Percentiles rank a stretch among this genome's conserved stretches.
Conservation (phyloP, 2,329 filamentous ascomycete genomes). For the Calcarisporium arbuscula region DNA sequence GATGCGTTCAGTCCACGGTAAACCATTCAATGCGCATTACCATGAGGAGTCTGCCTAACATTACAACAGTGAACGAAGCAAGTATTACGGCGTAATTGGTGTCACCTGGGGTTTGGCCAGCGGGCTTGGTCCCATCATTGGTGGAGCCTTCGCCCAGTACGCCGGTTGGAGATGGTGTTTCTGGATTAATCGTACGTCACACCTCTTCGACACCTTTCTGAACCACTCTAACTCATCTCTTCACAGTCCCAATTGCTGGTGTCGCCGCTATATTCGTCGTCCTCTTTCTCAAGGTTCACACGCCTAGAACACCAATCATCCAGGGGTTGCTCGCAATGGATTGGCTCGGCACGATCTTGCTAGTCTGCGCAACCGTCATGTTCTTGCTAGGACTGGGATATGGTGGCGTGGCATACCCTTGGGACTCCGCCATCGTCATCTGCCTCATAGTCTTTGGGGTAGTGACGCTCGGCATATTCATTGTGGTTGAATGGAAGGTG, state of each 20-base stretch:
- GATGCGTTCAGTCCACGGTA: too few relatives aligned
- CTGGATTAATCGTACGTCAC: slow-evolving; percentile 3
- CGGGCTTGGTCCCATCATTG: slow-evolving; percentile 4
- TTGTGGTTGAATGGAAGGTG: slow-evolving; percentile 56
- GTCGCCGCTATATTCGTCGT: slow-evolving; percentile 50
- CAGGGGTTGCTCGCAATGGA: slow-evolving; percentile 56
- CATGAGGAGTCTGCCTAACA: too few relatives aligned
- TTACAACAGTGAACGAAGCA: too few relatives aligned
- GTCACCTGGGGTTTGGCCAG: slow-evolving; percentile 3
- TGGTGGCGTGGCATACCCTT: slow-evolving; percentile 57
- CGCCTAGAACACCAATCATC: slow-evolving; percentile 57
- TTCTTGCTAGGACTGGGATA: slow-evolving; percentile 64
- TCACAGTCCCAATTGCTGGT: slow-evolving; percentile 44
- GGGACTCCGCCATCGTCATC: slow-evolving; percentile 55
- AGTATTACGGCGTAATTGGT: slow-evolving; percentile 13
- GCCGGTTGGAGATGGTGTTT: slow-evolving; percentile 5
- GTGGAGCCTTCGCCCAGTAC: slow-evolving; percentile 4
- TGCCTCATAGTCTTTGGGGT: slow-evolving; percentile 57
- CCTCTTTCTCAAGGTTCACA: slow-evolving; percentile 59
- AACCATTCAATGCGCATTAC: too few relatives aligned
- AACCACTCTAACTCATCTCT: too few relatives aligned
- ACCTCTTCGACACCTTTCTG: too few relatives aligned
- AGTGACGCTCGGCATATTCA: slow-evolving; percentile 41
- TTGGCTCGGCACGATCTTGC: slow-evolving; percentile 53
- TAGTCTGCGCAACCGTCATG: slow-evolving; percentile 62